phyloP scores from a whole-genome alignment of 371 early-diverging fungal species.

The Amoeboaphelidium protococcarum region DNA sequence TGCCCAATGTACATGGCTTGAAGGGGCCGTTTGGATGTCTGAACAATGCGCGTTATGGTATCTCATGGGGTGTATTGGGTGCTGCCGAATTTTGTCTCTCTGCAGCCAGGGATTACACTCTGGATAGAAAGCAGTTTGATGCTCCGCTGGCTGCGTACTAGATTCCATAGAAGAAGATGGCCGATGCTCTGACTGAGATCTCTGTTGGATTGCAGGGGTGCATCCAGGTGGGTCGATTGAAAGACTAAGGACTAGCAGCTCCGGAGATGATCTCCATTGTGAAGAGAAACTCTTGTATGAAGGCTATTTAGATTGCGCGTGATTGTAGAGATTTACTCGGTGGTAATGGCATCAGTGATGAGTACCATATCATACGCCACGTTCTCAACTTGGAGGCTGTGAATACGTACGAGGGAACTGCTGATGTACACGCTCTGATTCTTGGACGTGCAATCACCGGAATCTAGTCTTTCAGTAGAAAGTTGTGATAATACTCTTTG shows the following conservation, averaged over 20 bases:
- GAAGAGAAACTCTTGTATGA: slow-evolving; percentile 88
- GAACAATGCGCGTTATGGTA: slow-evolving; percentile 92
- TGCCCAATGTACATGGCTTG: slow-evolving; percentile 64
- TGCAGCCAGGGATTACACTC: slow-evolving; percentile 65
- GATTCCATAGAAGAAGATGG: slow-evolving; percentile 86
- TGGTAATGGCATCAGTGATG: slow-evolving; percentile 74
- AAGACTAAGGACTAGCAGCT: slow-evolving; percentile 57
- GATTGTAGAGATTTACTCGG: slow-evolving; percentile 55
- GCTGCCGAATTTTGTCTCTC: slow-evolving; percentile 79
- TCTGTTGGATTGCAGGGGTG: slow-evolving; percentile 68
- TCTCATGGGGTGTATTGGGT: slow-evolving; percentile 90
- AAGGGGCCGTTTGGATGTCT: slow-evolving; percentile 93
- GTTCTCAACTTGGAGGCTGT: slow-evolving; percentile 84
- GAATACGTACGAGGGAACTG: slow-evolving; percentile 91
- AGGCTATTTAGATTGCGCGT: slow-evolving; percentile 76
- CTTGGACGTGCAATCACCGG: slow-evolving; percentile 88
- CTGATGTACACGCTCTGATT: slow-evolving; percentile 83
- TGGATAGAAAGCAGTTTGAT: slow-evolving; percentile 73
- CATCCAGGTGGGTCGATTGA: slow-evolving; percentile 74
- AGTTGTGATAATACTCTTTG: too few species aligned
- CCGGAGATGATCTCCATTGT: slow-evolving; percentile 90
- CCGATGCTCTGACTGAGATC: slow-evolving; percentile 82
- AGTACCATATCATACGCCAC: slow-evolving; percentile 83
- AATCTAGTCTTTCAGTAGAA: slow-evolving; percentile 58
- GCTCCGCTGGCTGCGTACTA: slow-evolving; percentile 83